Conservation (phyloP, 2,329 filamentous ascomycete genomes). For the Erysiphe pisi region DNA sequence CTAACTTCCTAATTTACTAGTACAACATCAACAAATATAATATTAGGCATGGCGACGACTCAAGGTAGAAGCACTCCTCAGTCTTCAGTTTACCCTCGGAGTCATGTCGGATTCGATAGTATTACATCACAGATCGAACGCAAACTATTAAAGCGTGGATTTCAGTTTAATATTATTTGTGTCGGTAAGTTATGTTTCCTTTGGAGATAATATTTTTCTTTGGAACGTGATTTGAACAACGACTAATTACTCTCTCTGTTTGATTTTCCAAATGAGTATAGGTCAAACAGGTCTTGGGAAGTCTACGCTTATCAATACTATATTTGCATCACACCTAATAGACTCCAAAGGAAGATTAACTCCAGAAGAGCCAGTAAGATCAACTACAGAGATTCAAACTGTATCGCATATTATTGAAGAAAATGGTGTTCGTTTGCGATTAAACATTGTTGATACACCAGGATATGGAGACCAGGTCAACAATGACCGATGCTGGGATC, state of each 20-base stretch:
- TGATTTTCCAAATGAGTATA: slow-evolving; percentile 37
- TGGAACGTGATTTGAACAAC: not conserved
- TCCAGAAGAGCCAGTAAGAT: slow-evolving; percentile 85
- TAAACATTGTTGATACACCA: slow-evolving; percentile 98
- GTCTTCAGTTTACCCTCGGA: slow-evolving; percentile 62
- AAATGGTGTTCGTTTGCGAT: slow-evolving; percentile 89
- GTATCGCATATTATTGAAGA: slow-evolving; percentile 99
- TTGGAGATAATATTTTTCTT: not conserved
- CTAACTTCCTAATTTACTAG: too few species aligned
- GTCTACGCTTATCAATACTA: slow-evolving; percentile 98
- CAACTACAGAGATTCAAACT: slow-evolving; percentile 95
- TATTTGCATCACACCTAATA: slow-evolving; percentile 98
- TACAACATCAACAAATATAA: too few species aligned
- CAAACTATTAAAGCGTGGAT: slow-evolving; percentile 98
- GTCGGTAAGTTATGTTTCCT: slow-evolving; percentile 64
- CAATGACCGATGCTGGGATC: slow-evolving; percentile 99
- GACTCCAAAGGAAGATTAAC: slow-evolving; percentile 93
- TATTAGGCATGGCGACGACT: slow-evolving; percentile 34
- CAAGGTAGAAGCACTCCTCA: slow-evolving; percentile 36
- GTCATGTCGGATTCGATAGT: slow-evolving; percentile 99
- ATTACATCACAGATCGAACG: slow-evolving; percentile 99
- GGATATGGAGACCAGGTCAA: slow-evolving; percentile 98
- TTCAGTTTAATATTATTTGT: slow-evolving; percentile 99
- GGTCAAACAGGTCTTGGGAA: slow-evolving; percentile 98
- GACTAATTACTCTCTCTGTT: not conserved